Base-by-base conservation (phyloP, 495 filamentous ascomycete genomes). In the Aspergillus conjunctus region DNA sequence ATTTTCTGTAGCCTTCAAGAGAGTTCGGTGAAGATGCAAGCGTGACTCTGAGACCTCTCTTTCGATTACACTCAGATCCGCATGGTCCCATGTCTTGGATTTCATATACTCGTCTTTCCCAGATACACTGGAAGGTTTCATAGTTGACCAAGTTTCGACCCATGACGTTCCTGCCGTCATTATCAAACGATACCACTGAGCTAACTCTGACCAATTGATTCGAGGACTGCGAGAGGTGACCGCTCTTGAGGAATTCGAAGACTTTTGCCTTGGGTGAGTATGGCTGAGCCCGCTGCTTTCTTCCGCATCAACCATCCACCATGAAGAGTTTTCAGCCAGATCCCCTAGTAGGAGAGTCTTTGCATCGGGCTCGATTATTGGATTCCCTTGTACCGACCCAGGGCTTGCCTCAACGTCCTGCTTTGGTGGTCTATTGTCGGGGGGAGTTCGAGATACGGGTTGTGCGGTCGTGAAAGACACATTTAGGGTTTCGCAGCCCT, bases 1-100 rank as follows among this genome's bases (percentile, higher is more conserved):
- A 62, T 79, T 89, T 71, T 97, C 93, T 1, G 85, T 89, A 17
- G 90, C 88, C 70, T 94, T 96, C 51, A 97, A 74, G 6, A 97
- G 79, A 6, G 85, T 82, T 52, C 84, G 75, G 48, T 89, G 87
- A 43, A 86, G 73, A 59, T 92, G 89, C 45, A 82, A 69, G 65
- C 89, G 85, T 14, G 88, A 90, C 41, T 89, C 83, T n/a, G 78
- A 70, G 8, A 91, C 75, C 37, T 89, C 80, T 20, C 76, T 71
- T 58, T 88, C 84, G 43, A 93, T 75, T 31, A 83, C 73, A 33
- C 76, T 69, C 18, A 66, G 45, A 39, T 76, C 73, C 26, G 73
- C 62, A 21, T 65, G 51, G 39, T 71, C 67, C 74, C 64, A 77
- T 66, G 55, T 70, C 54, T 68, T 67, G 21, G 49, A 62, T 48